phyloP scores from a whole-genome alignment of 768 basidiomycete genomes.

The Tricholoma flavovirens region DNA sequence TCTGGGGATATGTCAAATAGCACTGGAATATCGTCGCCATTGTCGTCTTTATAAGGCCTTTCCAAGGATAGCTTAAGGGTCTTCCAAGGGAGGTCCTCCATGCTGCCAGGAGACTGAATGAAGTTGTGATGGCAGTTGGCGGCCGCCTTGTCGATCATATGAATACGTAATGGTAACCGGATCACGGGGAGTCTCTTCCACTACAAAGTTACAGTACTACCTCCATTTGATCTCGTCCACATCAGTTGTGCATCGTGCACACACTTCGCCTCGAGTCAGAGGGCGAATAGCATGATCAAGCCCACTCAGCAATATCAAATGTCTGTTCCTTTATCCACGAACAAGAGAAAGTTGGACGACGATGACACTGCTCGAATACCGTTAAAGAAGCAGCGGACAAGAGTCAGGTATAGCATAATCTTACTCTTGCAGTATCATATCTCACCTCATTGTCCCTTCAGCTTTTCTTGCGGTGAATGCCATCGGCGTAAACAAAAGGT shows the following conservation, averaged over 20 bases:
- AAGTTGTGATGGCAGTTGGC: too few relatives aligned
- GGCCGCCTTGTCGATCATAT: too few relatives aligned
- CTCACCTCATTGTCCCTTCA: conserved; percentile 20
- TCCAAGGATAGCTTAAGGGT: conserved; percentile 66
- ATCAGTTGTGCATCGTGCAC: not conserved
- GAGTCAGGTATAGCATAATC: conserved; percentile 57
- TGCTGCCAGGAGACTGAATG: not conserved
- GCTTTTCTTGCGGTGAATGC: conserved; percentile 84
- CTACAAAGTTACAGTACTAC: not conserved
- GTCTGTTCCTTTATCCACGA: conserved; percentile 30
- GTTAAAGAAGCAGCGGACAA: conserved; percentile 64
- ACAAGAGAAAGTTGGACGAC: conserved; percentile 63
- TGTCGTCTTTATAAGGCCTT: conserved; percentile 75
- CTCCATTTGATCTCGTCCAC: not conserved
- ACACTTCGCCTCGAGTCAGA: conserved; percentile 3
- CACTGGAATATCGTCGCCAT: conserved; percentile 53
- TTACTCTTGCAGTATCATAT: conserved; percentile 10
- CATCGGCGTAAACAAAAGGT: conserved; percentile 89
- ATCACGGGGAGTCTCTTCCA: not conserved
- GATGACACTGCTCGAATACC: conserved; percentile 39
- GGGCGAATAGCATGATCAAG: conserved; percentile 27
- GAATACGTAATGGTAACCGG: conserved; percentile 1
- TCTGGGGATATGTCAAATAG: conserved; percentile 67
- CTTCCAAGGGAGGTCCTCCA: conserved; percentile 9
- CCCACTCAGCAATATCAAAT: conserved; percentile 16